These are phyloP conservation scores for Wallacemonas sp. DNA, from an alignment of 208 protist species.

Conservation along the genomic window DNA sequence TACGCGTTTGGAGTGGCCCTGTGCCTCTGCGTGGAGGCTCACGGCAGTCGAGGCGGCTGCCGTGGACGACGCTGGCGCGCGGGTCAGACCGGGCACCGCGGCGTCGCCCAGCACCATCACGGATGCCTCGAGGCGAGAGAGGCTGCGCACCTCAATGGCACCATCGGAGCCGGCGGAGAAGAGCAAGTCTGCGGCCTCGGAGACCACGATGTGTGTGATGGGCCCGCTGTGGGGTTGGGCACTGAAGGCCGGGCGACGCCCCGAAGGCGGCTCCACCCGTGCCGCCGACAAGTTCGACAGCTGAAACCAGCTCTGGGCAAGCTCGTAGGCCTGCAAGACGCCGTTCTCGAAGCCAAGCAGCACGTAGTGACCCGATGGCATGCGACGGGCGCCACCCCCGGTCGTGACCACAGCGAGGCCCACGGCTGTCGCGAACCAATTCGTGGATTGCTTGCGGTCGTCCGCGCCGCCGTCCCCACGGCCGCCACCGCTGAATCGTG, in stretches of 20 bases:
- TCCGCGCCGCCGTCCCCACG: constrained; percentile 4
- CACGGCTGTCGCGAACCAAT: constrained; percentile 68
- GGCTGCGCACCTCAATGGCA: constrained; percentile 57
- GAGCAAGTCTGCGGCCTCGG: constrained; percentile 49
- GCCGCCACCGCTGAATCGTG: background rate
- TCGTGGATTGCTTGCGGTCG: background rate
- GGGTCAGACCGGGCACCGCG: background rate
- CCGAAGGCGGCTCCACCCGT: constrained; percentile 57
- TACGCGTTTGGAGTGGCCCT: constrained; percentile 62
- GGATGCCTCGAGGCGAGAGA: constrained; percentile 58
- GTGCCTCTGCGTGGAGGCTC: background rate
- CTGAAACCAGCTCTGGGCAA: constrained; percentile 69
- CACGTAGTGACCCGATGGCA: constrained; percentile 41
- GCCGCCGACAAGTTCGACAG: constrained; percentile 46
- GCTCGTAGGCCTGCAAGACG: constrained; percentile 64
- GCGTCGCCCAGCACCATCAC: constrained; percentile 54
- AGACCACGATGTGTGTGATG: constrained; percentile 57
- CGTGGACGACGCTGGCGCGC: background rate
- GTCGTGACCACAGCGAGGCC: constrained; percentile 27
- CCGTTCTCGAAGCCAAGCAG: constrained; percentile 79
- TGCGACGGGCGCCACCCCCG: constrained; percentile 7
- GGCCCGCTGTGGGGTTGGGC: constrained; percentile 40
- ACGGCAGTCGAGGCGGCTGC: background rate
- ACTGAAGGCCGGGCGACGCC: constrained; percentile 48
- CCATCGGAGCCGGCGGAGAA: constrained; percentile 75